Evolutionary conservation across 352 stramenopile genomes (phyloP).

Genomic region (Lagenidium sp.): DNA sequence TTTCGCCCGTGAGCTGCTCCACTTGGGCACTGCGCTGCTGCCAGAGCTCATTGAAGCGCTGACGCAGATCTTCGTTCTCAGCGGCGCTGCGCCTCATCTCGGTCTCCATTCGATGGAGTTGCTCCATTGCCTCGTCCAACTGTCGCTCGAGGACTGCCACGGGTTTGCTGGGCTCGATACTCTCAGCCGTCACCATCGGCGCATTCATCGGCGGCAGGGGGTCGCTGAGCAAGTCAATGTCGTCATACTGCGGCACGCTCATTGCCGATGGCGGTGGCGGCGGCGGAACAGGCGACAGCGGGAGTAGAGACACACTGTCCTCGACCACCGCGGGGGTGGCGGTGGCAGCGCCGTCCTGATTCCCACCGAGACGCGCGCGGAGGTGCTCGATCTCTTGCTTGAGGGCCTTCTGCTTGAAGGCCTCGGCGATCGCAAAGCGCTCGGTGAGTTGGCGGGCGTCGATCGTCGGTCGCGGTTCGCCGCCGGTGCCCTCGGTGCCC

Average conservation of each 20-base stretch:
- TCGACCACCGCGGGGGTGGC: background rate
- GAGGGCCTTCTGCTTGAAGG: constrained; percentile 32
- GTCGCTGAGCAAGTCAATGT: constrained; percentile 44
- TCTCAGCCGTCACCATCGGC: background rate
- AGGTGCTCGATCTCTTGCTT: constrained; percentile 17
- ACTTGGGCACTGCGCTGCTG: constrained; percentile 9
- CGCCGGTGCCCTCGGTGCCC: constrained; percentile 1
- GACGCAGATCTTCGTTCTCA: constrained; percentile 16
- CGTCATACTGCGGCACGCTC: constrained; percentile 26
- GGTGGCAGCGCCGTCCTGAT: constrained; percentile 3
- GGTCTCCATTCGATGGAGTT: constrained; percentile 28
- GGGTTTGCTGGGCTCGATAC: background rate
- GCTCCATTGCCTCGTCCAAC: constrained; percentile 30
- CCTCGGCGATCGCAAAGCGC: constrained; percentile 34
- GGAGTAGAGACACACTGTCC: constrained; percentile 28
- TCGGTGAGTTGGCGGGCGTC: constrained; percentile 33
- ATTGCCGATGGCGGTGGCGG: background rate
- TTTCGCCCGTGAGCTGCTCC: constrained; percentile 4
- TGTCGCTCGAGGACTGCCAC: constrained; percentile 11
- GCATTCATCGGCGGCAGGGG: constrained; percentile 2
- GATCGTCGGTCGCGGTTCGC: no score
- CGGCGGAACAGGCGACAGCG: constrained; percentile 25
- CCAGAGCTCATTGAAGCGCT: constrained; percentile 12
- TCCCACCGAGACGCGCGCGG: background rate
- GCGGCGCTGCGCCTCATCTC: constrained; percentile 18